Conservation (phyloP, 1,284 basidiomycete species). For the Mycosarcoma maydis region DNA sequence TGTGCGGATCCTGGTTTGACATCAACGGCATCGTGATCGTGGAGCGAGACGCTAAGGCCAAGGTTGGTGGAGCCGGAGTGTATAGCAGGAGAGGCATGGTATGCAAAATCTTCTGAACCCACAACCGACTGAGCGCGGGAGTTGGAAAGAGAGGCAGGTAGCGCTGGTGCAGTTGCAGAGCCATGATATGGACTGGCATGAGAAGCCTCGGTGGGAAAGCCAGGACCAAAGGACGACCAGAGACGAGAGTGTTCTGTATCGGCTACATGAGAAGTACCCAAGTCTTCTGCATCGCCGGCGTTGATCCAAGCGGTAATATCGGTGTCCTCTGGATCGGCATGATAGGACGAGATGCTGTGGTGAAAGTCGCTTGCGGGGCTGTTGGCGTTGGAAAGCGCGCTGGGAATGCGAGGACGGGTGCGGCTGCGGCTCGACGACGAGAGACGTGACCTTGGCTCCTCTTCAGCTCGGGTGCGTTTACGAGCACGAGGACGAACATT, state of each 20-base stretch:
- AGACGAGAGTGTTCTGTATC: conserved; percentile 35
- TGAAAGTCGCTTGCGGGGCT: conserved; percentile 47
- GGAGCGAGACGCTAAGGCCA: conserved; percentile 27
- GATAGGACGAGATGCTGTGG: conserved; percentile 42
- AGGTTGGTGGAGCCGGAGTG: conserved; percentile 30
- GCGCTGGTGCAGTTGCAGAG: conserved; percentile 15
- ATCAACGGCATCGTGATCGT: conserved; percentile 18
- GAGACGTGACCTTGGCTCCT: conserved; percentile 36
- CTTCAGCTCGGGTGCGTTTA: conserved; percentile 42
- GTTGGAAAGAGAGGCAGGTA: conserved; percentile 23
- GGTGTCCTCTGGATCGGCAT: conserved; percentile 41
- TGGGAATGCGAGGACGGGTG: conserved; percentile 33
- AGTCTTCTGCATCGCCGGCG: conserved; percentile 42
- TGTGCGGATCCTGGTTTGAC: conserved; percentile 11
- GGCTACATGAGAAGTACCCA: conserved; percentile 13
- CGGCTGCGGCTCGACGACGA: conserved; percentile 45
- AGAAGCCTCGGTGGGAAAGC: conserved; percentile 18
- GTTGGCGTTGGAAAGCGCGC: conserved; percentile 32
- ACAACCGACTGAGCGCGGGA: conserved; percentile 32
- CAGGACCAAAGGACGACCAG: conserved; percentile 44
- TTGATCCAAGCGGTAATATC: conserved; percentile 55
- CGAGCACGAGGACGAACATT: conserved; percentile 42
- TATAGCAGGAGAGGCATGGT: conserved; percentile 20
- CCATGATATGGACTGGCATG: conserved; percentile 31
- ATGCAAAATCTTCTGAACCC: conserved; percentile 37